Evolutionary conservation across 768 basidiomycete genomes (phyloP), one percentile per base, ranked within the genome.

Genomic region (Gloeophyllum trabeum): DNA sequence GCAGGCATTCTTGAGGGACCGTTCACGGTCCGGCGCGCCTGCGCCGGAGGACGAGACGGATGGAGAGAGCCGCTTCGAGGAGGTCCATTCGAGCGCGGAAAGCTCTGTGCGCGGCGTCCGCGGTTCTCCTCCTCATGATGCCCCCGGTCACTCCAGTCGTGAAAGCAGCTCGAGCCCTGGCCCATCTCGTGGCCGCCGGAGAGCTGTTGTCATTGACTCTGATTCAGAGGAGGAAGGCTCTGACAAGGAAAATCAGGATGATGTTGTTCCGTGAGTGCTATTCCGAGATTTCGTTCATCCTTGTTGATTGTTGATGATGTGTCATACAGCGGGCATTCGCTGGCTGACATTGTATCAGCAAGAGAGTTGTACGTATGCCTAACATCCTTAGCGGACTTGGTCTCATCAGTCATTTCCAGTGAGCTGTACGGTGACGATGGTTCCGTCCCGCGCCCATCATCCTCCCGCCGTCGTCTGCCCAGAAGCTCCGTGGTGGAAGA

Each of bases 391-490:
- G 13, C 23, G 20, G 18, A 36, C 32, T 13, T 23, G 19, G 13
- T n/a, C 12, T 13, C 32, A 14, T n/a, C 5, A 10, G 18, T 6
- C 3, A 16, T 18, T 20, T 40, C 1, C 30, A 55, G 55, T 12
- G 54, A 52, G 7, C 22, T 57, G 21, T 57, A 55, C 32, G 54
- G 56, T 16, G 54, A 57, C 30, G 56, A 57, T 35, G 56, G 56
- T 10, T 55, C 56, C 3, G 34, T 57, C 2, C 50, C 46, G 1
- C 42, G 47, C 4, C 36, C 13, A 7, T 21, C 36, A 37, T 37
- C 36, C 10, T 21, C 10, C 36, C 10, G 10, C 20, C 36, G 12
- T 21, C 10, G 36, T 21, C 10, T 7, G 7, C 20, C 10, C 7
- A 37, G 10, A 21, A 21, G 20, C 20, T 10, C 7, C 36, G 36